Percentiles rank a stretch among this genome's conserved stretches.
Evolutionary conservation across 2,329 filamentous ascomycete species (phyloP).

Genomic region (Penicillium expansum): DNA sequence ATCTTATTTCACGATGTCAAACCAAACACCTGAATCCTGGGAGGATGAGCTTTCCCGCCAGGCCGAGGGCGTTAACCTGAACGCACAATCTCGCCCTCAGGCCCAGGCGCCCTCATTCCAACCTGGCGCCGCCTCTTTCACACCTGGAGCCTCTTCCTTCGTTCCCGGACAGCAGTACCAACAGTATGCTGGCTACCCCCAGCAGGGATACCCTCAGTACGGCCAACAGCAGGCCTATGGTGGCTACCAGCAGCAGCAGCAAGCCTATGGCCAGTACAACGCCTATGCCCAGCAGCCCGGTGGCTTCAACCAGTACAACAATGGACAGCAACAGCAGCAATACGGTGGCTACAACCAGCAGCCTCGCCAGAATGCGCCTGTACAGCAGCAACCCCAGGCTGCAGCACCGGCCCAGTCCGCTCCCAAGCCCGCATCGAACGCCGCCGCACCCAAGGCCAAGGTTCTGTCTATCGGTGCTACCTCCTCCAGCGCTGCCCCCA

Average conservation of each 20-base stretch:
- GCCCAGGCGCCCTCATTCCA: constrained; percentile 58
- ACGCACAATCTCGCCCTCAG: constrained; percentile 50
- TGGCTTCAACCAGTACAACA: constrained; percentile 57
- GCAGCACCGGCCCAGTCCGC: constrained; percentile 43
- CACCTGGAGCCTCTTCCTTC: constrained; percentile 68
- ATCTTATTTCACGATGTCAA: constrained; percentile 64
- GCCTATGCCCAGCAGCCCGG: constrained; percentile 51
- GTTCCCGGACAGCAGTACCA: constrained; percentile 69
- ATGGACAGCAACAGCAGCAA: constrained; percentile 43
- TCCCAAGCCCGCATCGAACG: constrained; percentile 50
- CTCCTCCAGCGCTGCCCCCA: constrained; percentile 51
- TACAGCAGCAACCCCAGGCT: constrained; percentile 37
- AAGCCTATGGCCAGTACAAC: constrained; percentile 41
- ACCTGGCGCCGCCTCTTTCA: constrained; percentile 68
- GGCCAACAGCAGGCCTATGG: constrained; percentile 27
- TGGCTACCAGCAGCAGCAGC: constrained; percentile 41
- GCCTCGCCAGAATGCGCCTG: constrained; percentile 47
- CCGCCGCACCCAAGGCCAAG: too few relatives aligned
- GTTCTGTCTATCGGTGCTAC: too few relatives aligned
- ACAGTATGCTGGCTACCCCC: constrained; percentile 46
- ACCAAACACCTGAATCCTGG: constrained; percentile 78
- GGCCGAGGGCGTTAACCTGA: constrained; percentile 72
- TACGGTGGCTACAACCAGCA: constrained; percentile 62
- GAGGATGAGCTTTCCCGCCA: constrained; percentile 85
- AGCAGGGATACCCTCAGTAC: constrained; percentile 40